Base-by-base conservation (phyloP, 2,329 filamentous ascomycete species). In the Talaromyces albobiverticillius region DNA sequence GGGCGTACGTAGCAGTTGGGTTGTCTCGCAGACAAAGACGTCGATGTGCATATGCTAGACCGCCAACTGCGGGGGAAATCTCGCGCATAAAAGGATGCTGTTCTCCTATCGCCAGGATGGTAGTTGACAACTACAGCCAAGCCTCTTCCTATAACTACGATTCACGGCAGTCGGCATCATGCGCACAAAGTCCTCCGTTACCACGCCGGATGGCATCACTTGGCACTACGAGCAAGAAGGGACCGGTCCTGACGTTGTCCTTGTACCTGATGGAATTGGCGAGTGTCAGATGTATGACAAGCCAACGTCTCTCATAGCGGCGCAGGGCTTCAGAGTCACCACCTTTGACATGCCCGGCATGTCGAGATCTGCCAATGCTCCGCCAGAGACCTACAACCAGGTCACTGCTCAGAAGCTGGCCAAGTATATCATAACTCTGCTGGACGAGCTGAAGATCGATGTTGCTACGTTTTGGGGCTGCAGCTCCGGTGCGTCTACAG, bases 211-310 rank as follows among this genome's bases (percentile, higher is more conserved):
- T 32, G 29, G 26, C n/a, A 34, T 46, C 13, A 34, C 25, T 31
- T 46, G 45, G 45, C 9, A 46, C 10, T 46, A 20, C 20, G 45
- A 46, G 26, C 26, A 46, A 20, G 45, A 46, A 20, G 45, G 45
- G 13, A 9, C 26, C 2, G 29, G 45, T 18, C 45, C 26, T 18
- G 29, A 46, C 9, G 14, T 46, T 8, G 10, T 46, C 16, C 26
- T 34, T 9, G 6, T 46, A 11, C 45, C 26, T 22, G 16, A 34
- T 47, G 29, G 29, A 13, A 7, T 47, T 4, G 45, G 26, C 3
- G 26, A 46, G 2, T 23, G 29, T 22, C 29, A 46, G 3, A 22
- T 46, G 16, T 46, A 18, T 20, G 45, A 47, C 29, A 47, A 47
- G 29, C 4, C 29, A 5, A 22, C 22, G 1, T 34, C 45, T 14